Conservation (phyloP, 495 filamentous ascomycete genomes). For the Tuber microsphaerosporum region DNA sequence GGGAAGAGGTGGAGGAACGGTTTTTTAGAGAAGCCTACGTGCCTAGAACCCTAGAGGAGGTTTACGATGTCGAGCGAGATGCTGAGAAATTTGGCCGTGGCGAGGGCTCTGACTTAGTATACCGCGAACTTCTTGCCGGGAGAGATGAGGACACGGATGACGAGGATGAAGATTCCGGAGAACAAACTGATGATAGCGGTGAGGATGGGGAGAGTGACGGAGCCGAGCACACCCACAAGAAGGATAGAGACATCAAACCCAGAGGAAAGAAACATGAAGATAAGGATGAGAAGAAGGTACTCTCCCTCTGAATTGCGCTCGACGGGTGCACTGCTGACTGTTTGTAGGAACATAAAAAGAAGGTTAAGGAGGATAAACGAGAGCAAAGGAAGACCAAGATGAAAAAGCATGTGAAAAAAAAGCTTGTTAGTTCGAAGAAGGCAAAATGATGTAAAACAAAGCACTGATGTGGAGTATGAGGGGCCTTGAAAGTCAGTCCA, state of each 20-base stretch:
- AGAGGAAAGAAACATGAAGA: slow-evolving; percentile 85
- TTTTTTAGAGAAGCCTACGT: slow-evolving; percentile 95
- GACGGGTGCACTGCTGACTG: slow-evolving; percentile 24
- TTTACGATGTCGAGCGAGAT: slow-evolving; percentile 92
- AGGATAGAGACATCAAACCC: slow-evolving; percentile 52
- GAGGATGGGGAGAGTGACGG: slow-evolving; percentile 44
- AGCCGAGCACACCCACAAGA: slow-evolving; percentile 34
- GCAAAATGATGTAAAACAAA: slow-evolving; percentile 20
- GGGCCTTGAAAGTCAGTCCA: background rate
- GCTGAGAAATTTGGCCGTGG: slow-evolving; percentile 67
- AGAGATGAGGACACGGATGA: slow-evolving; percentile 45
- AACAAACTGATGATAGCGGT: slow-evolving; percentile 46
- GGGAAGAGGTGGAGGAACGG: slow-evolving; percentile 67
- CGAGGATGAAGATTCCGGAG: slow-evolving; percentile 47
- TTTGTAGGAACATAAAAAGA: slow-evolving; percentile 65
- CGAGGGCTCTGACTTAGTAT: slow-evolving; percentile 65
- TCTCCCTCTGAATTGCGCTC: slow-evolving; percentile 8
- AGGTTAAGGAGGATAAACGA: slow-evolving; percentile 89
- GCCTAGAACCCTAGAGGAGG: slow-evolving; percentile 84
- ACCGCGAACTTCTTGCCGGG: slow-evolving; percentile 66
- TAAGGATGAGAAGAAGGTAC: slow-evolving; percentile 74
- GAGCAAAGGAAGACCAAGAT: slow-evolving; percentile 90
- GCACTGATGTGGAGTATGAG: background rate
- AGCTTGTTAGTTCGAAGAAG: slow-evolving; percentile 51
- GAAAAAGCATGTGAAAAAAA: slow-evolving; percentile 89